phyloP scores from a whole-genome alignment of 2,329 filamentous ascomycete genomes.

The Ceratocystis diversiconidia region DNA sequence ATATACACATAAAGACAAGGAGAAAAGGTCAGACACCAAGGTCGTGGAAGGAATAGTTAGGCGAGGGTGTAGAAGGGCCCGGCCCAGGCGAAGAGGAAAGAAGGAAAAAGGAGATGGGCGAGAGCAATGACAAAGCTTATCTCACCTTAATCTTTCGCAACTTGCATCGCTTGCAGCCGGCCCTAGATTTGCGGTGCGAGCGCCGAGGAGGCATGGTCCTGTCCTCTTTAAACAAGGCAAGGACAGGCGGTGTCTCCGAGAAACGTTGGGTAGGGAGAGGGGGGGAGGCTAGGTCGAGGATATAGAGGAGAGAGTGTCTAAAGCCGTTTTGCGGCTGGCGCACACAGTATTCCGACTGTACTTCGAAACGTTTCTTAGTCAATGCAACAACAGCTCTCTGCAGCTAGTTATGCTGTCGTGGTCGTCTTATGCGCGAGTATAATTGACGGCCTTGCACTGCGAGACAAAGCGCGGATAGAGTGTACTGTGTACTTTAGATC shows the following conservation, averaged over 20 bases:
- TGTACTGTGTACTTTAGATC: neutral
- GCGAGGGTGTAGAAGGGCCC: too few species aligned
- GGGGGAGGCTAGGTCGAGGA: neutral
- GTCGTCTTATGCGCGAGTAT: too few species aligned
- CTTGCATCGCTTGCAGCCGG: constrained; percentile 53
- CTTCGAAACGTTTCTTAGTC: neutral
- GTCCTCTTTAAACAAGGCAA: neutral
- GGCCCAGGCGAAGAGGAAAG: neutral
- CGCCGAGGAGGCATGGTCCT: constrained; percentile 45
- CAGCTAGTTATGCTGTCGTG: neutral
- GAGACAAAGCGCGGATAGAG: too few species aligned
- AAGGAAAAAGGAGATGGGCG: neutral
- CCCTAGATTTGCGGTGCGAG: constrained; percentile 56
- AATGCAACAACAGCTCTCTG: neutral
- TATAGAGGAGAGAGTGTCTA: neutral
- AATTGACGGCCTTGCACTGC: too few species aligned
- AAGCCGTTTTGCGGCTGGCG: neutral
- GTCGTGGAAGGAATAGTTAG: neutral
- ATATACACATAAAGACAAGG: constrained; percentile 5
- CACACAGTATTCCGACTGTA: neutral
- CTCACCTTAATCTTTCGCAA: constrained; percentile 53
- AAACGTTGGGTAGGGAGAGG: neutral
- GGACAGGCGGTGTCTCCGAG: neutral
- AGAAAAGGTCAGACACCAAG: neutral
- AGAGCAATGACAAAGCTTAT: neutral